phyloP scores from a whole-genome alignment of 805 yeast species.

The Saccharomycopsis sp. region DNA sequence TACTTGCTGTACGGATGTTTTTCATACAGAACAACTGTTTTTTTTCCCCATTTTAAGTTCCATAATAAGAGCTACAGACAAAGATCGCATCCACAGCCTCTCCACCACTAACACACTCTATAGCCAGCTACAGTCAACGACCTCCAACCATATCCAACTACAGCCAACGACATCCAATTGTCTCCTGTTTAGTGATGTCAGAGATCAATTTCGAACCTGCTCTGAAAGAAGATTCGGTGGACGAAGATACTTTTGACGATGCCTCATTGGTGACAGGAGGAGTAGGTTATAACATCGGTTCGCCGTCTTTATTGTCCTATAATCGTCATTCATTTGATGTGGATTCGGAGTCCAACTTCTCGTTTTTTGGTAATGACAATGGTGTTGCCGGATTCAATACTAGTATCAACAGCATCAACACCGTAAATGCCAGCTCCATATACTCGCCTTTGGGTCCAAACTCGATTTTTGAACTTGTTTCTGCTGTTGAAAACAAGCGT shows the following conservation, averaged over 20 bases:
- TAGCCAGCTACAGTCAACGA: too few species aligned
- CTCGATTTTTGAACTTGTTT: conserved; percentile 70
- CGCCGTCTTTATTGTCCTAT: conserved; percentile 14
- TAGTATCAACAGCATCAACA: background rate
- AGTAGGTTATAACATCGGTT: conserved; percentile 21
- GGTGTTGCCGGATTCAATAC: background rate
- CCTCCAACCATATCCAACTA: too few species aligned
- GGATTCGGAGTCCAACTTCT: conserved; percentile 11
- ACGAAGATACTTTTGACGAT: conserved; percentile 7
- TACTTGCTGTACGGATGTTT: background rate
- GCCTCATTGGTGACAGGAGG: conserved; percentile 21
- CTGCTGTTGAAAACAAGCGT: conserved; percentile 45
- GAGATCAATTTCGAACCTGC: background rate
- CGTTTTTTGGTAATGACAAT: conserved; percentile 13
- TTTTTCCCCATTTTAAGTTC: background rate
- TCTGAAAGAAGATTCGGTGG: background rate
- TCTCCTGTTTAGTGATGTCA: background rate
- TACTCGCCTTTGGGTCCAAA: conserved; percentile 56
- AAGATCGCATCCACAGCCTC: too few species aligned
- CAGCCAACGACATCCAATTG: too few species aligned
- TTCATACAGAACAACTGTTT: background rate
- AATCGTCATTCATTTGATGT: conserved; percentile 16
- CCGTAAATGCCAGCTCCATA: background rate
- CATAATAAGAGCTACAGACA: too few species aligned
- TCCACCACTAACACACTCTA: too few species aligned